A percentile compares a stretch with the other conserved stretches of the same genome.
Evolutionary conservation across 768 basidiomycete species (phyloP).

Genomic region (Suillus bovinus): DNA sequence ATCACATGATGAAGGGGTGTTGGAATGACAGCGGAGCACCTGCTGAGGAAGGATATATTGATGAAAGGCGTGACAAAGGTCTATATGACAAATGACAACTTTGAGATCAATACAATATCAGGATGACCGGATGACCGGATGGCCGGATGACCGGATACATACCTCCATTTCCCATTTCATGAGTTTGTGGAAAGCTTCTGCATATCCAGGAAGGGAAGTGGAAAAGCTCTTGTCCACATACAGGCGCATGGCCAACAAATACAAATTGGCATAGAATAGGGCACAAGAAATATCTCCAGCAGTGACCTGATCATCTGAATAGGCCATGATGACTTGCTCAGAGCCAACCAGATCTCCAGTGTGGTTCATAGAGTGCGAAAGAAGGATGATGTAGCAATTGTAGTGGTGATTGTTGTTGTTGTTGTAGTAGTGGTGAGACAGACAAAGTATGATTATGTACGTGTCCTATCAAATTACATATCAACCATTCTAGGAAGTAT

Average conservation of each 20-base stretch:
- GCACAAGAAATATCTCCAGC: background rate
- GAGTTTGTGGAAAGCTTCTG: background rate
- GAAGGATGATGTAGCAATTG: too few relatives aligned
- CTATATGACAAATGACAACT: too few relatives aligned
- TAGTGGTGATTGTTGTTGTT: too few relatives aligned
- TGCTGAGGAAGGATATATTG: background rate
- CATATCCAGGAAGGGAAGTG: background rate
- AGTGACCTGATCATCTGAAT: background rate
- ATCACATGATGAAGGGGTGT: background rate
- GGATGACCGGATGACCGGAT: too few relatives aligned
- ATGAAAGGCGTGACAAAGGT: background rate
- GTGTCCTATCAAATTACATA: background rate
- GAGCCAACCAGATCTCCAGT: background rate
- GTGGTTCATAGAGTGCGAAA: too few relatives aligned
- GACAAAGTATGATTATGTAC: too few relatives aligned
- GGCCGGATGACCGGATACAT: background rate
- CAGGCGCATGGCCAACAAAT: background rate
- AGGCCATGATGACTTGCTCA: background rate
- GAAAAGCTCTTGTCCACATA: background rate
- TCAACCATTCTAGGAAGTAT: background rate
- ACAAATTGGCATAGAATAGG: background rate
- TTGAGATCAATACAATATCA: too few relatives aligned
- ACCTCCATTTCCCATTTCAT: background rate
- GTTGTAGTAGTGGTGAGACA: too few relatives aligned
- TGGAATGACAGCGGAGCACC: background rate